phyloP scores from a whole-genome alignment of 176 grass and related monocot species.

The Alopecurus myosuroides region DNA sequence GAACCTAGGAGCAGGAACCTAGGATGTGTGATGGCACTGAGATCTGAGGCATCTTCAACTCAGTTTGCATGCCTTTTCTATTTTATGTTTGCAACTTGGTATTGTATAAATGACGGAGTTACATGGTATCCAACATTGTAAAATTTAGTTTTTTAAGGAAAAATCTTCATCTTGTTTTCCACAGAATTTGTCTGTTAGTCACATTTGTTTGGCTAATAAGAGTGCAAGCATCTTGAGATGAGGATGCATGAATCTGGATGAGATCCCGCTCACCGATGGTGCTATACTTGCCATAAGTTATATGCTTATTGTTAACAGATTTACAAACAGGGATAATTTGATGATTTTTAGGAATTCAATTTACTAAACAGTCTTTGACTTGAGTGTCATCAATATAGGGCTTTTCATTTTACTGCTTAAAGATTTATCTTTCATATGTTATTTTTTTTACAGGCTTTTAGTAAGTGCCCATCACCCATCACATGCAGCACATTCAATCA shows the following conservation, averaged over 20 bases:
- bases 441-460: slow-evolving; percentile 61
- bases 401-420: not conserved
- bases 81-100: not conserved
- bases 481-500: slow-evolving; percentile 91
- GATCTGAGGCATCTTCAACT: not conserved
- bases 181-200: not conserved
- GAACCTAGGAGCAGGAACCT: not conserved
- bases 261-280: not conserved
- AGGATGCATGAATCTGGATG: not conserved
- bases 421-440: slow-evolving; percentile 10
- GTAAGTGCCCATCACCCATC: slow-evolving; percentile 70
- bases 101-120: not conserved
- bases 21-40: no score
- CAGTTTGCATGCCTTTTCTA: not conserved
- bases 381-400: not conserved
- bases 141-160: not conserved
- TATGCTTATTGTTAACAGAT: slow-evolving; percentile 3
- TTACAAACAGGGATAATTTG: not conserved
- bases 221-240: not conserved
- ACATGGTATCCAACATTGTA: not conserved
- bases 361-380: not conserved
- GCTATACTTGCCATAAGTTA: not conserved
- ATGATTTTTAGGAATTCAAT: not conserved
- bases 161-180: not conserved
- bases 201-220: not conserved